Evolutionary conservation across 495 filamentous ascomycete species (phyloP), one percentile per base, ranked within the genome.

Genomic region (Penicillium robsamsonii): DNA sequence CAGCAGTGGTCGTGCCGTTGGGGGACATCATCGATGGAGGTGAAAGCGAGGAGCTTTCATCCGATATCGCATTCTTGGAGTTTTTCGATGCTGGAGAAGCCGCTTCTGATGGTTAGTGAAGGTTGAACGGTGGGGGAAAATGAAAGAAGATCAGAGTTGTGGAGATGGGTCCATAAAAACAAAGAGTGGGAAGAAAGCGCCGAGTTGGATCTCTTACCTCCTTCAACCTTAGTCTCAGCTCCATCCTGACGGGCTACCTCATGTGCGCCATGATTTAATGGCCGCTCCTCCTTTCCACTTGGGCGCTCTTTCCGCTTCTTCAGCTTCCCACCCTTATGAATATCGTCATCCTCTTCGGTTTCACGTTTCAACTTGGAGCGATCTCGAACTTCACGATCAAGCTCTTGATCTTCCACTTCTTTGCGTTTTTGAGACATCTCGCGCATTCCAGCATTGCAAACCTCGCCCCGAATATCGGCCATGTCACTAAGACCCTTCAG

Each of bases 381-480:
- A n/a, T 72, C 71, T 51, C 70, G 71, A 6, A 65, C 64, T 30
- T 82, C 77, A 4, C 72, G 60, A 40, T 72, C 69, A 45, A 74
- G 67, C 27, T 81, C 79, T 3, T 70, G 64, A 10, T 84, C 79
- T 48, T 88, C 77, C n/a, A 75, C 71, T 18, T 81, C 77, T 63
- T 88, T 88, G 37, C 85, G 80, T 60, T 77, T 82, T 52, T 81
- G 75, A 8, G 83, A 83, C 50, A 91, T 75, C 53, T 87, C 79
- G 33, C 88, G 78, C 83, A 92, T 91, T 22, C 84, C 88, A 11
- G 79, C 80, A 68, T 92, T 87, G 70, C 85, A 90, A 41, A 79
- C 72, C 17, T 75, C 73, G 4, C 81, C 81, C 10, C 88, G 77
- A 29, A 76, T 72, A 55, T 89, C 85, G 17, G 90, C 87, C 52